phyloP scores from a whole-genome alignment of 352 stramenopile genomes.

The Phytophthora cryptogea region DNA sequence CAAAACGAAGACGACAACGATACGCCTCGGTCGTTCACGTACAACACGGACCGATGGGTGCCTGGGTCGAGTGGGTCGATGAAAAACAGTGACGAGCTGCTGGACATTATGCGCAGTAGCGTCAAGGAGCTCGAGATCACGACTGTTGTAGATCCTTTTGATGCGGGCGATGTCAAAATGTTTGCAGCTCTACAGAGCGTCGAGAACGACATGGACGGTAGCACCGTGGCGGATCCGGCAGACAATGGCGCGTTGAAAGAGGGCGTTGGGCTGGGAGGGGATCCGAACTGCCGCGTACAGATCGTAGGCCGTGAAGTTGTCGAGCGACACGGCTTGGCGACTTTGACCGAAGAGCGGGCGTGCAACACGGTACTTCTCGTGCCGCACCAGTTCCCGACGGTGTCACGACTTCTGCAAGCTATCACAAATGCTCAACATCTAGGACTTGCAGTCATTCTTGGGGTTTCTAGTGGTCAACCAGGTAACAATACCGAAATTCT shows the following conservation, averaged over 20 bases:
- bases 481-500: constrained; percentile 46
- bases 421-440: constrained; percentile 55
- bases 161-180: constrained; percentile 50
- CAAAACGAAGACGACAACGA: constrained; percentile 22
- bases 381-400: constrained; percentile 56
- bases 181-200: constrained; percentile 49
- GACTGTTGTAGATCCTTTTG: constrained; percentile 69
- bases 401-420: constrained; percentile 47
- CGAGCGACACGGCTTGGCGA: constrained; percentile 42
- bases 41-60: constrained; percentile 78
- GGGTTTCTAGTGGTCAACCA: constrained; percentile 37
- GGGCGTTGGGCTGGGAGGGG: constrained; percentile 32
- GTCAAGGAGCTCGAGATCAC: constrained; percentile 59
- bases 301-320: constrained; percentile 48
- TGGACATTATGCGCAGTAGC: constrained; percentile 57
- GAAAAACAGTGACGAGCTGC: constrained; percentile 67
- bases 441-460: constrained; percentile 58
- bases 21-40: constrained; percentile 35
- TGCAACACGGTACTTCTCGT: constrained; percentile 67
- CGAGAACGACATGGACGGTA: constrained; percentile 44
- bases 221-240: constrained; percentile 5
- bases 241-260: constrained; percentile 13
- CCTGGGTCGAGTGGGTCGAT: constrained; percentile 43
- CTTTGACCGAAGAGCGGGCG: constrained; percentile 53
- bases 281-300: constrained; percentile 54